phyloP scores from a whole-genome alignment of 2,329 filamentous ascomycete genomes.

The Tolypocladium endophyticum region DNA sequence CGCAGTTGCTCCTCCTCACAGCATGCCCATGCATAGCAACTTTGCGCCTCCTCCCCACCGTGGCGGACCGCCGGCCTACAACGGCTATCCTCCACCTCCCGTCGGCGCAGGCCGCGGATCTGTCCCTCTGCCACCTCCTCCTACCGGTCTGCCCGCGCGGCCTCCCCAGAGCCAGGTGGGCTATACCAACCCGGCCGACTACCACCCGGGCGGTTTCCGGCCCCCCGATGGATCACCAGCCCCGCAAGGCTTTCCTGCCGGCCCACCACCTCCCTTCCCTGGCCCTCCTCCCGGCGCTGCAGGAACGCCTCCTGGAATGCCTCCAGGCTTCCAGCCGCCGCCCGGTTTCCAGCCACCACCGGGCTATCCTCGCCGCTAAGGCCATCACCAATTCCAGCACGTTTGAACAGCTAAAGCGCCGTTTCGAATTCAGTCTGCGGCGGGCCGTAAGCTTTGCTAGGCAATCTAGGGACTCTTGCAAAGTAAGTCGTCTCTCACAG shows the following conservation, averaged over 20 bases:
- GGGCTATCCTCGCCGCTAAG: constrained; percentile 23
- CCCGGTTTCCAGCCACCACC: constrained; percentile 30
- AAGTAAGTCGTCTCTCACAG: background rate
- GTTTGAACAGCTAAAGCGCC: background rate
- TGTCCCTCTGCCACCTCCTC: constrained; percentile 34
- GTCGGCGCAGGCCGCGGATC: constrained; percentile 16
- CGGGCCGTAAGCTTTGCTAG: background rate
- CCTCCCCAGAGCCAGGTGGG: constrained; percentile 35
- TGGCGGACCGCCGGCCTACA: constrained; percentile 23
- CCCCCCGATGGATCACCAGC: constrained; percentile 26
- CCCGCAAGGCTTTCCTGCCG: constrained; percentile 26
- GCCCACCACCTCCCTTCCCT: constrained; percentile 29
- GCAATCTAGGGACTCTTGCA: background rate
- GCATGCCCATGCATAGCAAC: constrained; percentile 25
- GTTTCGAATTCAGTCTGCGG: background rate
- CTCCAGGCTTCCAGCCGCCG: constrained; percentile 35
- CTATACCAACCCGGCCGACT: constrained; percentile 36
- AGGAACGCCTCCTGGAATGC: constrained; percentile 27
- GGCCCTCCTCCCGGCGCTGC: constrained; percentile 21
- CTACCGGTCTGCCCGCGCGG: constrained; percentile 38
- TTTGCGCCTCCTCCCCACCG: constrained; percentile 23
- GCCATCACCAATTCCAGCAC: background rate
- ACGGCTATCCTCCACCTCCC: constrained; percentile 14
- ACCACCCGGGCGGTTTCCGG: constrained; percentile 32
- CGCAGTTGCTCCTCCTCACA: constrained; percentile 17